Evolutionary conservation across 179 eudicot species (phyloP), one percentile per base, ranked within the genome.

Genomic region (Amaranthus tricolor): DNA sequence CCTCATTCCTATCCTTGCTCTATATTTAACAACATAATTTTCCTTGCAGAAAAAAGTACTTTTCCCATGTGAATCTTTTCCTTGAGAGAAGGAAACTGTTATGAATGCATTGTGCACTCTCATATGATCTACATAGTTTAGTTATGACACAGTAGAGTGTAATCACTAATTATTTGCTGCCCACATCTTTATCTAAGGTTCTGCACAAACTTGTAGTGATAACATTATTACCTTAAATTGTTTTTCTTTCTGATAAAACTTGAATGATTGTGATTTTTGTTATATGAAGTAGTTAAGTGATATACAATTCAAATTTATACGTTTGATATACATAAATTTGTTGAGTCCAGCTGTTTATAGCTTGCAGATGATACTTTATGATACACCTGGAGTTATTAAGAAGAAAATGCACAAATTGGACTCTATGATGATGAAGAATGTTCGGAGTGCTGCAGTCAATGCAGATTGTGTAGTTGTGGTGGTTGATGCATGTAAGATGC

Each of bases 351-450:
- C 66, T 72, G 59, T 72, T 76, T 76, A 44, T 85, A 71, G 75
- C 83, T 84, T 77, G 79, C 88, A 95, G 99, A 88, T 95, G 89
- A 86, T 95, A 77, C 92, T 95, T 54, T 95, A 88, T 84, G 99
- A 95, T 77, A 95, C 99, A 57, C 99, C 97, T 72, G 99, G 99
- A 72, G 99, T 95, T 59, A 93, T 95, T 77, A 93, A 89, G 88
- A 95, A 91, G 92, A 84, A 88, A 80, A 93, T 90, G 97, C 96
- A 93, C 81, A 89, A 86, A 84, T 80, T 95, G 85, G 97, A 95
- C 80, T 66, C 93, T 21, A 90, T 95, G 99, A 95, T 95, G 99
- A 95, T 95, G 97, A 90, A 89, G 80, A 95, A 93, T 86, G 99
- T 95, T 62, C 91, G 90, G 7, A 89, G 88, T 73, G 99, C 99